These are phyloP conservation scores for Apium graveolens DNA, from an alignment of 129 eudicot species.

Conservation along the genomic window DNA sequence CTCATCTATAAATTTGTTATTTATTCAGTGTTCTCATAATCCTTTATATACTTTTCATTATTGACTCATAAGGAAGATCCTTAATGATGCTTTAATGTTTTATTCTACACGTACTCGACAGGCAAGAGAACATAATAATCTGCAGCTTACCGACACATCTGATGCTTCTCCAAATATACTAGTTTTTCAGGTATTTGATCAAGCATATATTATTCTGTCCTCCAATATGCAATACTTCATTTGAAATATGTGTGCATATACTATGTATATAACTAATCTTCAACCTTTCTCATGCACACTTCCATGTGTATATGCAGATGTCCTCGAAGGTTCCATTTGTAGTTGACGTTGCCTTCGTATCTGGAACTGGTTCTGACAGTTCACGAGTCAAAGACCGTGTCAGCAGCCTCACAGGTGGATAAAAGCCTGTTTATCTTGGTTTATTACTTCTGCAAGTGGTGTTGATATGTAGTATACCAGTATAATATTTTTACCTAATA, in stretches of 20 bases:
- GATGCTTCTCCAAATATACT: conserved; percentile 66
- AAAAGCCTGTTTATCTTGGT: not conserved
- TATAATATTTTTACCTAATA: not conserved
- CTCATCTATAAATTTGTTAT: conserved; percentile 3
- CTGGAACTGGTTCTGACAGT: conserved; percentile 46
- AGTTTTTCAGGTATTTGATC: conserved; percentile 72
- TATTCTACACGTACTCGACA: conserved; percentile 16
- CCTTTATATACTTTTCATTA: not conserved
- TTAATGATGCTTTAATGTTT: not conserved
- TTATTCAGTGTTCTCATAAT: not conserved
- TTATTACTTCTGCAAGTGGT: not conserved
- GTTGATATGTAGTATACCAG: not conserved
- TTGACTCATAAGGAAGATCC: not conserved
- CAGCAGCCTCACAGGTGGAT: conserved; percentile 58
- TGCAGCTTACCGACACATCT: conserved; percentile 81
- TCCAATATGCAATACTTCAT: conserved; percentile 2
- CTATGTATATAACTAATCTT: not conserved
- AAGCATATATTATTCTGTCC: conserved; percentile 8
- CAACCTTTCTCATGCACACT: not conserved
- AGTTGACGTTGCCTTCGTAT: conserved; percentile 77
- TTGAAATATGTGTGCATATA: no score
- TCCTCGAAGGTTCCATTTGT: conserved; percentile 56
- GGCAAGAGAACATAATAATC: conserved; percentile 56
- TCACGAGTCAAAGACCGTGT: conserved; percentile 53
- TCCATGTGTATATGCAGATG: conserved; percentile 39